Evolutionary conservation across 2,329 filamentous ascomycete species (phyloP).

Genomic region (Epichloe gansuensis): DNA sequence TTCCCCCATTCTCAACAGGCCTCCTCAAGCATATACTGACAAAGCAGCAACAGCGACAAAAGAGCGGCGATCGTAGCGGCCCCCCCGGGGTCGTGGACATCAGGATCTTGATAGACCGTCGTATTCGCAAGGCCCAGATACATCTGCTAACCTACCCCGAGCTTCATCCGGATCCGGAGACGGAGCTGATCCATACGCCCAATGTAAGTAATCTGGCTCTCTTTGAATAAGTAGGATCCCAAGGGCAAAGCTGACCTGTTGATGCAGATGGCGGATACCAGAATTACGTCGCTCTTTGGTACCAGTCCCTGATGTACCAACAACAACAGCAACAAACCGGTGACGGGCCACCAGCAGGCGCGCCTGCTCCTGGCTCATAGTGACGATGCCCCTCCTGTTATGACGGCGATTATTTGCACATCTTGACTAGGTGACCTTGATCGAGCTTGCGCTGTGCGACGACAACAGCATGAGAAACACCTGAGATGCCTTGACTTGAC

Average conservation of each 20-base stretch:
- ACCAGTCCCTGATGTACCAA: conserved; percentile 47
- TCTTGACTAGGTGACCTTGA: conserved; percentile 24
- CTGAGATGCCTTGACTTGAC: conserved; percentile 22
- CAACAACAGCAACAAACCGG: conserved; percentile 27
- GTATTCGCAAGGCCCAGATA: conserved; percentile 35
- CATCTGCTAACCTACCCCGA: conserved; percentile 29
- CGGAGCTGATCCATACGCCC: conserved; percentile 58
- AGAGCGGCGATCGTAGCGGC: conserved; percentile 34
- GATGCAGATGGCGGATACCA: conserved; percentile 62
- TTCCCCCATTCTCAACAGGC: neutral
- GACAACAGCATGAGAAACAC: conserved; percentile 5
- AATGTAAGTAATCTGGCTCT: conserved; percentile 39
- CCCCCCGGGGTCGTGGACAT: conserved; percentile 29
- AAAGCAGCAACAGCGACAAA: conserved; percentile 32
- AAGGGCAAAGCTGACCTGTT: conserved; percentile 10
- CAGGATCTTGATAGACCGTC: conserved; percentile 43
- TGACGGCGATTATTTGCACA: conserved; percentile 4
- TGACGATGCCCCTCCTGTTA: conserved; percentile 14
- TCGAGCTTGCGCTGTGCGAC: conserved; percentile 12
- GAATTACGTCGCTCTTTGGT: conserved; percentile 70
- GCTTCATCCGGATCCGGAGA: conserved; percentile 35
- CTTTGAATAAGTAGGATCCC: neutral
- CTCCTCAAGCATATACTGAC: neutral
- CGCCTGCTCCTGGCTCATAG: conserved; percentile 24
- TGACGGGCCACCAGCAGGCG: conserved; percentile 23